Base-by-base conservation (phyloP, 225 moss, liverwort and hornwort genomes). In the Sphagnum tenellum region DNA sequence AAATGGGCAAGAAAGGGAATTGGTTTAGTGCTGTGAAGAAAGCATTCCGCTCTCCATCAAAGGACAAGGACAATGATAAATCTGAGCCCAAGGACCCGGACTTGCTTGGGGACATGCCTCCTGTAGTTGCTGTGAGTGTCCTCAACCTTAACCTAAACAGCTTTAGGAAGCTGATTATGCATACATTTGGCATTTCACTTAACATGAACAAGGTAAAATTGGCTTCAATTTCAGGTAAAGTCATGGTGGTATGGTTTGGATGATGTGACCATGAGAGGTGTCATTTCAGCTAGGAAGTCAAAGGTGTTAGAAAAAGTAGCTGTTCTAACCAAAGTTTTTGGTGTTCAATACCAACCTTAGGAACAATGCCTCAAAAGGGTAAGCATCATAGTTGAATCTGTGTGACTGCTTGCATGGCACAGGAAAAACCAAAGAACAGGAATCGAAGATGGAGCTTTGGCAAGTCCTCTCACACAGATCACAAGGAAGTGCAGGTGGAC, bases 1-100 rank as follows among this genome's bases (percentile, higher is more conserved):
- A 64, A 71, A 98, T 98, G 96, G 96, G 92, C 65, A 98, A 98
- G 88, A 90, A 90, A 59, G 92, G 90, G 55, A 93, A 81, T 72
- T 98, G 92, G 89, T 81, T 98, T 29, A 89, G 75, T 57, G 90
- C 90, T 68, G 90, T 98, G 69, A 98, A 87, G 78, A 98, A 98
- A 64, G 96, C 85, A 44, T 98, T 98, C 63, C 86, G 90, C 58
- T 84, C 96, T 29, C 92, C 96, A 66, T 75, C 80, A 50, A 75
- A 73, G 65, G 82, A 82, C 57, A 87, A 81, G 63, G 88, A 88
- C 50, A 70, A 82, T 3, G 89, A 88, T 61, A 81, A 71, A 14
- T 12, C 66, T 46, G 73, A 77, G 46, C 73, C 61, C 48, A 82
- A 77, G 72, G 92, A 88, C 12, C 66, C 71, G 13, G 92, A 84